phyloP scores from a whole-genome alignment of 1,139 yeast genomes.

The Blastobotrys persicus region DNA sequence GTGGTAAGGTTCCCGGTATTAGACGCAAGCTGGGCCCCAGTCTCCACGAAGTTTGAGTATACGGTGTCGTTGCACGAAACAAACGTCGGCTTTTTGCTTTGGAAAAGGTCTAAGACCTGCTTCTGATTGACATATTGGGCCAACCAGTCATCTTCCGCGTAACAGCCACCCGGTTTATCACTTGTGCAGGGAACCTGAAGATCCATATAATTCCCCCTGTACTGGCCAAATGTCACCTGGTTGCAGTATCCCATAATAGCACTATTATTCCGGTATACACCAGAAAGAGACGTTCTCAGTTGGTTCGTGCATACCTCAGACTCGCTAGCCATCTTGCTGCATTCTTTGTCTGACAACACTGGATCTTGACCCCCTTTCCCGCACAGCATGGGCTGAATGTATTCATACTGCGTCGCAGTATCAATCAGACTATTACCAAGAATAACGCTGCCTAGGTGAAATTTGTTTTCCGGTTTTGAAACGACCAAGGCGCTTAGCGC shows the following conservation, averaged over 20 bases:
- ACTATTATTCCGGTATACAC: constrained; percentile 21
- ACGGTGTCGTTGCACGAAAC: constrained; percentile 64
- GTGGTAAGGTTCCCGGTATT: constrained; percentile 66
- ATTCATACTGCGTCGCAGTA: constrained; percentile 57
- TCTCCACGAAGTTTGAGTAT: constrained; percentile 51
- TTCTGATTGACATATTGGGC: constrained; percentile 66
- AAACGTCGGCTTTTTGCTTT: constrained; percentile 82
- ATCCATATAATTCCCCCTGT: constrained; percentile 22
- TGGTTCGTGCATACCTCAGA: constrained; percentile 29
- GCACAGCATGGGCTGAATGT: constrained; percentile 73
- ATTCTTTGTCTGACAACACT: constrained; percentile 53
- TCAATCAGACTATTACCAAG: constrained; percentile 77
- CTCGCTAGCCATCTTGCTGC: constrained; percentile 50
- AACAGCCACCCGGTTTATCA: constrained; percentile 46
- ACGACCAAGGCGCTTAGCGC: constrained; percentile 64
- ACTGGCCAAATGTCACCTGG: constrained; percentile 17
- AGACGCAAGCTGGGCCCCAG: constrained; percentile 42
- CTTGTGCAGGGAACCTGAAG: constrained; percentile 18
- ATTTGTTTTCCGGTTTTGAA: constrained; percentile 46
- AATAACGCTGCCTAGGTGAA: constrained; percentile 58
- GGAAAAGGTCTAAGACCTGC: constrained; percentile 70
- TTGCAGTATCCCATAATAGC: constrained; percentile 20
- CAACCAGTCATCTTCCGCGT: constrained; percentile 64
- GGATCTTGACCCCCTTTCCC: constrained; percentile 67
- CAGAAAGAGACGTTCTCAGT: constrained; percentile 11